Conservation (phyloP, 2,329 filamentous ascomycete genomes). For the Venturia effusa region DNA sequence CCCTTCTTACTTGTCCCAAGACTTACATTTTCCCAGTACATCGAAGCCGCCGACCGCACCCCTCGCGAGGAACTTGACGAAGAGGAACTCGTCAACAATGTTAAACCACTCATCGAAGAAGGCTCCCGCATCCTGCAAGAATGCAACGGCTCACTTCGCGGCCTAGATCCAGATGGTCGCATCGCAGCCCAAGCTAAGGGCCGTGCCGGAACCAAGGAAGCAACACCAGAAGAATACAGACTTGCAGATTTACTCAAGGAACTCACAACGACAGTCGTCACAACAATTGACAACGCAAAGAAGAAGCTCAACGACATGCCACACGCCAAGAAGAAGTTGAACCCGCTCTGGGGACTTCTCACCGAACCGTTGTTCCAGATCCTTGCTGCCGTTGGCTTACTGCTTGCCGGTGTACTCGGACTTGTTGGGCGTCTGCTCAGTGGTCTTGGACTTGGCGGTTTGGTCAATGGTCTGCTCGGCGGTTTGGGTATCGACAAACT, state of each 20-base stretch:
- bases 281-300: conserved; percentile 78
- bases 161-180: conserved; percentile 77
- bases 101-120: conserved; percentile 83
- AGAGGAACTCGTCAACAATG: conserved; percentile 73
- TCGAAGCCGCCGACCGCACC: conserved; percentile 69
- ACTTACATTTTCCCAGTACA: conserved; percentile 41
- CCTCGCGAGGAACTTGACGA: conserved; percentile 84
- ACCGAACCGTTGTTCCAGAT: conserved; percentile 88
- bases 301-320: conserved; percentile 86
- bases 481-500: conserved; percentile 67
- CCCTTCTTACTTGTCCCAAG: conserved; percentile 12
- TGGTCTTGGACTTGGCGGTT: conserved; percentile 69
- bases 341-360: conserved; percentile 75
- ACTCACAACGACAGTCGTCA: conserved; percentile 68
- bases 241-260: conserved; percentile 80
- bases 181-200: conserved; percentile 80
- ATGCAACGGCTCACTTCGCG: conserved; percentile 76
- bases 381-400: conserved; percentile 72
- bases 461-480: conserved; percentile 70
- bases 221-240: conserved; percentile 71
- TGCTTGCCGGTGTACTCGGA: conserved; percentile 73
- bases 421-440: conserved; percentile 73
- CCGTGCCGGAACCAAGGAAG: conserved; percentile 62
- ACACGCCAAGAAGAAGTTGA: conserved; percentile 88
- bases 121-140: conserved; percentile 72